Conservation (phyloP, 192 early-diverging fungal genomes). For the Neocallimastix lanati region DNA sequence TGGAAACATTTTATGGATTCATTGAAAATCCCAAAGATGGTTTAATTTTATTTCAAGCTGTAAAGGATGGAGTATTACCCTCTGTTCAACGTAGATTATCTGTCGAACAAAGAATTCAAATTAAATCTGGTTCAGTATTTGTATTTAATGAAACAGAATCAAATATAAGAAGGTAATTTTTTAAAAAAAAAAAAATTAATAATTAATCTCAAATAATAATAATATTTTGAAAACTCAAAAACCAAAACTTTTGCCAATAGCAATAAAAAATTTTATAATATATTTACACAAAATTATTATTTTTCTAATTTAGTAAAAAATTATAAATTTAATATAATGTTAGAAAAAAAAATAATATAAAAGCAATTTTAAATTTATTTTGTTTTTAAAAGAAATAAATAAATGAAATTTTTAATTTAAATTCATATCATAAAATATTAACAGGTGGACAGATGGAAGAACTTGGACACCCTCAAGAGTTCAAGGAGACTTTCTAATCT, state of each 20-base stretch:
- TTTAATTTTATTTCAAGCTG: slow-evolving; percentile 59
- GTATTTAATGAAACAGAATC: slow-evolving; percentile 54
- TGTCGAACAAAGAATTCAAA: slow-evolving; percentile 48
- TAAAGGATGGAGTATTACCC: slow-evolving; percentile 42
- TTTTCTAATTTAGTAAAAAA: no score
- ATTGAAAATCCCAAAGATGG: slow-evolving; percentile 60
- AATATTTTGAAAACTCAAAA: no score
- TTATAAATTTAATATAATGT: no score
- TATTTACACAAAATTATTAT: no score
- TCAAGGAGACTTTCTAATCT: slow-evolving; percentile 59
- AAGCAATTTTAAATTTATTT: no score
- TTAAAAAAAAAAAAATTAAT: neutral
- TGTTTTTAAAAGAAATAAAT: no score
- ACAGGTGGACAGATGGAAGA: slow-evolving; percentile 66
- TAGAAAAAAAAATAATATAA: no score
- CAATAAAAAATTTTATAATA: no score
- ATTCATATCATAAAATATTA: no score
- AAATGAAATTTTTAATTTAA: no score
- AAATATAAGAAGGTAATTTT: neutral
- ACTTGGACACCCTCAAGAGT: slow-evolving; percentile 72
- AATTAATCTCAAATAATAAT: no score
- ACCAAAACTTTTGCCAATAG: no score
- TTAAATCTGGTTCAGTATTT: slow-evolving; percentile 58
- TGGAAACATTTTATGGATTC: slow-evolving; percentile 26
- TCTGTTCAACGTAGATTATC: slow-evolving; percentile 51